Evolutionary conservation across 2,329 filamentous ascomycete species (phyloP).

Genomic region (Fusarium pseudoanthophilum): DNA sequence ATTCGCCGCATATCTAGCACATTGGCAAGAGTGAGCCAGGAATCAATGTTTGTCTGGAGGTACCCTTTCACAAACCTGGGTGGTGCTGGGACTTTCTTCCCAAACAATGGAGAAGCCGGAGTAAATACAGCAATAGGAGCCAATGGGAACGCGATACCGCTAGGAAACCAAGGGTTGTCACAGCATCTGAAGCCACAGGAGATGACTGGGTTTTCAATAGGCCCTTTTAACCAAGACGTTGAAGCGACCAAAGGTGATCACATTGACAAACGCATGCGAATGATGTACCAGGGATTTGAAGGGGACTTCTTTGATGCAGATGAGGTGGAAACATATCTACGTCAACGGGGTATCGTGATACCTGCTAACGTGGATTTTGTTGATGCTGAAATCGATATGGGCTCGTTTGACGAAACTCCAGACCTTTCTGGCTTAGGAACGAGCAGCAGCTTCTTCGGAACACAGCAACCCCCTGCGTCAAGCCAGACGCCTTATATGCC

Average conservation of each 20-base stretch:
- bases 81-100: constrained; percentile 74
- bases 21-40: constrained; percentile 48
- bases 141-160: constrained; percentile 11
- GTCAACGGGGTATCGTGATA: constrained; percentile 70
- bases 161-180: constrained; percentile 53
- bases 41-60: constrained; percentile 66
- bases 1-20: constrained; percentile 51
- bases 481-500: constrained; percentile 11
- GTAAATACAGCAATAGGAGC: neutral
- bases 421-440: constrained; percentile 5
- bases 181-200: constrained; percentile 39
- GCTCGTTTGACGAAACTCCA: constrained; percentile 49
- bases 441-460: constrained; percentile 26
- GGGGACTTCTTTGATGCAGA: constrained; percentile 82
- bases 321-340: constrained; percentile 80
- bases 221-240: constrained; percentile 58
- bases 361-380: constrained; percentile 70
- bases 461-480: neutral
- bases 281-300: constrained; percentile 70
- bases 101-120: constrained; percentile 13
- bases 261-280: constrained; percentile 60
- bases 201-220: constrained; percentile 52
- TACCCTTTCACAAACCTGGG: constrained; percentile 74
- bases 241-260: constrained; percentile 55
- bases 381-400: constrained; percentile 64